phyloP scores from a whole-genome alignment of 257 asterid species.

The Linderniella brevidens region DNA sequence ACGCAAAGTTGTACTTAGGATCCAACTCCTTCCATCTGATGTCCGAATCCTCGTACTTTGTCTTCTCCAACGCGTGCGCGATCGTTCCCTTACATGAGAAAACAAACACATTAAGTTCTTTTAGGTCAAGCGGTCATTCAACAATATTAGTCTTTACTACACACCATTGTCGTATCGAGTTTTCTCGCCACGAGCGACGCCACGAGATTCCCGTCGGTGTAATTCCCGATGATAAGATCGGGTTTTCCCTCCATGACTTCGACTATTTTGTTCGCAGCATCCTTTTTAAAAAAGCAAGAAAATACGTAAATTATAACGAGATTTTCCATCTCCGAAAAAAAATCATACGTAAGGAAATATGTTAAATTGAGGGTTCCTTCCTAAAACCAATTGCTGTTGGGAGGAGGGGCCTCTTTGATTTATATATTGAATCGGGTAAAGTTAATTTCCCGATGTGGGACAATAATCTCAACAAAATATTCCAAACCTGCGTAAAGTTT shows the following conservation, averaged over 20 bases:
- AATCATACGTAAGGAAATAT: no score
- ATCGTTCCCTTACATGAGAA: slow-evolving; percentile 53
- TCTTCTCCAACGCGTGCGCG: slow-evolving; percentile 92
- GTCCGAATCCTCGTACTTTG: slow-evolving; percentile 90
- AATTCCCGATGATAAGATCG: slow-evolving; percentile 74
- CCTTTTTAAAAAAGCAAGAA: slow-evolving; percentile 18
- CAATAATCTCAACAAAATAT: not conserved
- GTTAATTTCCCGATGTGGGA: no score
- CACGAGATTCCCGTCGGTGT: slow-evolving; percentile 84
- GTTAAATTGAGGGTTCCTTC: no score
- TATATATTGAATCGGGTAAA: no score
- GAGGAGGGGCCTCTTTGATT: no score
- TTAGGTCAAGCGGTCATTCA: no score
- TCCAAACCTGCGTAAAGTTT: slow-evolving; percentile 52
- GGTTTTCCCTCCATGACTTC: slow-evolving; percentile 89
- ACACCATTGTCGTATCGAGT: slow-evolving; percentile 81
- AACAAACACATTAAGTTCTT: not conserved
- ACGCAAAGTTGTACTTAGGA: slow-evolving; percentile 67
- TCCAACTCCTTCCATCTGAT: slow-evolving; percentile 71
- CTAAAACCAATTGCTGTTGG: no score
- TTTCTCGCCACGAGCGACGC: slow-evolving; percentile 88
- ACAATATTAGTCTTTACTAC: not conserved
- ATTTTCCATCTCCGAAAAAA: no score
- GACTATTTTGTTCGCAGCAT: slow-evolving; percentile 43
- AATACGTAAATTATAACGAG: slow-evolving; percentile 1